Percentiles rank a stretch among this genome's conserved stretches.
Conservation (phyloP, 2,329 filamentous ascomycete species). For the Nemania serpens region DNA sequence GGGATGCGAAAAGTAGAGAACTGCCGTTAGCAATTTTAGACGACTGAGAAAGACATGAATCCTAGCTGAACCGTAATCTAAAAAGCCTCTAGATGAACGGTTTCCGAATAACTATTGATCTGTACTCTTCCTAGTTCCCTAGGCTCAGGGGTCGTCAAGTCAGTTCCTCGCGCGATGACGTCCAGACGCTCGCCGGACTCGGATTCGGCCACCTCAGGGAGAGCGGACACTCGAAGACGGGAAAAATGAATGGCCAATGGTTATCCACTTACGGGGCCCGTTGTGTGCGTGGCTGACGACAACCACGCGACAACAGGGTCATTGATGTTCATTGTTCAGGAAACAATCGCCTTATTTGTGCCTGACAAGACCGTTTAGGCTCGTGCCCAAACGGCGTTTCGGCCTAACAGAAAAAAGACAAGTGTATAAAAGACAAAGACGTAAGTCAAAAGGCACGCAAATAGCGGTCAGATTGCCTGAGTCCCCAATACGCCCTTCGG, state of each 20-base stretch:
- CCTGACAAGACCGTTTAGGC: constrained; percentile 9
- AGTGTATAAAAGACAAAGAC: no score
- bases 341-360: constrained; percentile 6
- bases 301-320: constrained; percentile 3
- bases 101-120: no score
- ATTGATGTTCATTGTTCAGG: not conserved
- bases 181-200: not conserved
- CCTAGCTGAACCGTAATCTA: no score
- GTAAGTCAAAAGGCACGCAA: no score
- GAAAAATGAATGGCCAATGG: constrained; percentile 2
- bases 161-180: not conserved
- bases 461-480: no score
- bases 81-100: no score
- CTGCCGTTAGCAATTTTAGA: no score
- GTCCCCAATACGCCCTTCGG: not conserved
- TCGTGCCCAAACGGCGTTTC: not conserved
- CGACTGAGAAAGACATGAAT: no score
- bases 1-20: no score
- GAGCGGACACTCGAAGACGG: not conserved
- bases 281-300: not conserved
- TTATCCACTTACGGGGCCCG: constrained; percentile 8
- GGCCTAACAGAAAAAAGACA: not conserved
- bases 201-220: not conserved
- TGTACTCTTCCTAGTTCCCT: not conserved
- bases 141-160: not conserved